Percentiles rank a stretch among this genome's conserved stretches.
These are phyloP conservation scores for Phytophthora lateralis DNA, from an alignment of 352 stramenopile genomes.

Conservation along the genomic window DNA sequence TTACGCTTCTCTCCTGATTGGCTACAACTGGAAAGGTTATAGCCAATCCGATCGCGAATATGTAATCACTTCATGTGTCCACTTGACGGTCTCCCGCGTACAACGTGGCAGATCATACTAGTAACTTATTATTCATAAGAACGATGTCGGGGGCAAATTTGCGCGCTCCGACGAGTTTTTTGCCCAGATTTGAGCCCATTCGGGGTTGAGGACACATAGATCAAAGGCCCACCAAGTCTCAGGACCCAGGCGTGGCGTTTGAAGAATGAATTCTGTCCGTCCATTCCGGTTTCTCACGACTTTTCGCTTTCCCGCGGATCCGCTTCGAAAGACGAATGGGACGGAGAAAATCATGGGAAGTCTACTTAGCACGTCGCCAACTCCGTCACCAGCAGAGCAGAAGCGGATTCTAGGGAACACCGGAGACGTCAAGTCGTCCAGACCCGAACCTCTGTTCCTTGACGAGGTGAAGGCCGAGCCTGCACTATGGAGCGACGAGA, in stretches of 20 bases:
- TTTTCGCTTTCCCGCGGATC: conserved; percentile 14
- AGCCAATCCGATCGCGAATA: background rate
- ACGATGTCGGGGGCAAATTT: too few relatives aligned
- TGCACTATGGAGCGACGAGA: conserved; percentile 58
- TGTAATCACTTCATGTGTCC: conserved; percentile 9
- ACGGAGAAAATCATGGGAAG: conserved; percentile 25
- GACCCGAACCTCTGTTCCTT: conserved; percentile 44
- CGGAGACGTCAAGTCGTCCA: background rate
- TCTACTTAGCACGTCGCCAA: conserved; percentile 11
- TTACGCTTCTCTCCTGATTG: background rate
- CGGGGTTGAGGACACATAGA: too few relatives aligned
- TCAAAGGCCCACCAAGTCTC: too few relatives aligned
- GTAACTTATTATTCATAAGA: too few relatives aligned
- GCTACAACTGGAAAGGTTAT: background rate
- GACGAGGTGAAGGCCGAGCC: conserved; percentile 53
- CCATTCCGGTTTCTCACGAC: conserved; percentile 14
- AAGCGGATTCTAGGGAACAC: conserved; percentile 12
- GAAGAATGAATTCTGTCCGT: conserved; percentile 9
- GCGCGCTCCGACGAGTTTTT: too few relatives aligned
- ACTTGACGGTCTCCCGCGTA: too few relatives aligned
- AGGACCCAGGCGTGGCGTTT: too few relatives aligned
- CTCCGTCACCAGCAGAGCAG: conserved; percentile 10
- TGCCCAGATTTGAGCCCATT: too few relatives aligned
- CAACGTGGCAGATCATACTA: too few relatives aligned
- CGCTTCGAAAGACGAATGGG: background rate